Base-by-base conservation (phyloP, 2,329 filamentous ascomycete genomes). In the Fusarium nurragi region DNA sequence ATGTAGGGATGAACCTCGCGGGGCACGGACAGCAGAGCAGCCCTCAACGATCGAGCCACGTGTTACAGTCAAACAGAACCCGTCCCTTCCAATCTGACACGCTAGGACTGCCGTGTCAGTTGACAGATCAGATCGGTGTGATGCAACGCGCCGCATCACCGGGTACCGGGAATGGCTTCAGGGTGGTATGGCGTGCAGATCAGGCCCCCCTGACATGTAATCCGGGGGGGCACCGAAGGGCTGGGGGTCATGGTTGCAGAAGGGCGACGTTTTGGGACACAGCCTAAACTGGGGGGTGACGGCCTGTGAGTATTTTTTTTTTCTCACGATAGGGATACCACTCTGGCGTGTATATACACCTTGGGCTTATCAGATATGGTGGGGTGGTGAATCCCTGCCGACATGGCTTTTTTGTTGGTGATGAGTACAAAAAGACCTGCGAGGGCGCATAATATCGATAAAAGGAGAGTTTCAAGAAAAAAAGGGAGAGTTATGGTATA, bases 321-420 rank as follows among this genome's bases (percentile, higher is more conserved):
- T 3, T 32, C 32, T 47, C 45, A 46, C 21, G 52, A 65, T 57
- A 62, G 51, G 37, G 47, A 61, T 39, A 56, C 59, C 51, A 61
- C 48, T 54, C 61, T 61, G 55, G 57, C 57, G 57, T 60, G 57
- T 60, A 32, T 46, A 54, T 37, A 60, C 55, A 30, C 55, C 55
- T 21, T 28, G 41, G 46, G 40, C 55, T 60, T 46, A 46, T 47
- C 40, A 41, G 45, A 54, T 39, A 46, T 65, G 61, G 60, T 44
- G 39, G 30, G 60, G 60, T 28, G 60, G 32, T 36, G 37, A 41
- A 37, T 65, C 60, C 45, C 50, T 61, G 61, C 37, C 6, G 10
- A 12, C 22, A 6, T 11, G 18, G 25, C 18, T 49, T 23, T 25
- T 25, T 26, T 14, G 32, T 18, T n/a, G 16, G 8, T 21, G 21